Percentiles rank a stretch among this genome's conserved stretches.
These are phyloP conservation scores for Sechiopsis laciniata DNA, from an alignment of 306 rosid species.

Conservation along the genomic window DNA sequence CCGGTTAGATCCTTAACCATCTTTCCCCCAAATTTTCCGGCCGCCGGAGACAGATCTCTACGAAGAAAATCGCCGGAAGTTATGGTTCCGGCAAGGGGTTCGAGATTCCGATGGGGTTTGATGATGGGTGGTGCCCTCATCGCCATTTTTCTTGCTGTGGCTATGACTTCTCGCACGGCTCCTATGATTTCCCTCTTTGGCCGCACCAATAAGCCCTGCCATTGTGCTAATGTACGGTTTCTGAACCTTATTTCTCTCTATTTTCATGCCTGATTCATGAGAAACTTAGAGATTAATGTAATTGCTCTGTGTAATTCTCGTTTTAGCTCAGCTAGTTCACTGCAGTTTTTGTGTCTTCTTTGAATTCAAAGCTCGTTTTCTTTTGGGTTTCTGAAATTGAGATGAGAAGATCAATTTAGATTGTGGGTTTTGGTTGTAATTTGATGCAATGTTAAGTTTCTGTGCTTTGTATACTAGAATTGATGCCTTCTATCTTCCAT, in stretches of 20 bases:
- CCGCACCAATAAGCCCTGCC: constrained; percentile 48
- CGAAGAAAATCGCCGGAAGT: neutral
- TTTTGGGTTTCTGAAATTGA: neutral
- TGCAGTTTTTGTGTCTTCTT: neutral
- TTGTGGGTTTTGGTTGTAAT: neutral
- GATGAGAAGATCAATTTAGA: neutral
- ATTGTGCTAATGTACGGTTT: constrained; percentile 54
- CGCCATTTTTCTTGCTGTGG: constrained; percentile 47
- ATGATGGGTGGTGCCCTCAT: constrained; percentile 47
- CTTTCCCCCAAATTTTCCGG: neutral
- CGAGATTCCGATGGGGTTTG: constrained; percentile 49
- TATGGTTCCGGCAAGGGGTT: constrained; percentile 38
- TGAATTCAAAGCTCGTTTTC: neutral
- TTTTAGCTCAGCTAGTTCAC: neutral
- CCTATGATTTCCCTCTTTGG: constrained; percentile 45
- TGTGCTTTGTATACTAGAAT: too few species aligned
- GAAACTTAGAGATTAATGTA: constrained; percentile 14
- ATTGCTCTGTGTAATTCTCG: neutral
- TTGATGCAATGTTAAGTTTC: neutral
- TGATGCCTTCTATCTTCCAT: neutral
- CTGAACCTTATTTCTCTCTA: neutral
- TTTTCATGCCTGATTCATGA: constrained; percentile 3
- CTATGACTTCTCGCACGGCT: constrained; percentile 43
- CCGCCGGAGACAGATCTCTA: constrained; percentile 10
- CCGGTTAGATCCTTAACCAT: neutral